Conservation (phyloP, 2,329 filamentous ascomycete species). For the Tolypocladium nubicola region DNA sequence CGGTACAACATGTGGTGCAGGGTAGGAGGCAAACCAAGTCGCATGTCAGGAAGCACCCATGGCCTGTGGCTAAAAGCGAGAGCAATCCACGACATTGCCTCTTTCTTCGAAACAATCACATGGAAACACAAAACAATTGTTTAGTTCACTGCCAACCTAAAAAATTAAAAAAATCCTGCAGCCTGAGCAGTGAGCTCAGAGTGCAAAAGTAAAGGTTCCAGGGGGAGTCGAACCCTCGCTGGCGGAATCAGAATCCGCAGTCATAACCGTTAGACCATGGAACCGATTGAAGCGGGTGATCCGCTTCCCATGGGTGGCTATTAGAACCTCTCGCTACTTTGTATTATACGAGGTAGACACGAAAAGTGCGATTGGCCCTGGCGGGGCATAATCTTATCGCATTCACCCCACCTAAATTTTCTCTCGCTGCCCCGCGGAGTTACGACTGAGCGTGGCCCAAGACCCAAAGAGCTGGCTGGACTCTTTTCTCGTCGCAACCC, state of each 20-base stretch:
- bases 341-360: neutral
- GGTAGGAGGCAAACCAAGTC: neutral
- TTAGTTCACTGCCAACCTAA: neutral
- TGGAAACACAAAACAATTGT: neutral
- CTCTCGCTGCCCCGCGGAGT: slow-evolving; percentile 8
- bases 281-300: slow-evolving; percentile 16
- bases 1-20: neutral
- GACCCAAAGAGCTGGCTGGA: neutral
- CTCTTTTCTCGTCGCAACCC: neutral
- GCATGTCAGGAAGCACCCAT: no score
- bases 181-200: neutral
- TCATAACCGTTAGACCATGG: slow-evolving; percentile 26
- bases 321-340: neutral
- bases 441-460: neutral
- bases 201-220: slow-evolving; percentile 15
- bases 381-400: slow-evolving; percentile 8
- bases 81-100: no score
- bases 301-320: slow-evolving; percentile 13
- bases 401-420: slow-evolving; percentile 25
- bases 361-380: neutral
- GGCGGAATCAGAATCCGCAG: slow-evolving; percentile 26
- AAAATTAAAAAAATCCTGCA: neutral
- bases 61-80: no score
- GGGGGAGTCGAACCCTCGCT: slow-evolving; percentile 26
- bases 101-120: neutral